Evolutionary conservation across 495 filamentous ascomycete genomes (phyloP).

Genomic region (Penicillium cataractarum): DNA sequence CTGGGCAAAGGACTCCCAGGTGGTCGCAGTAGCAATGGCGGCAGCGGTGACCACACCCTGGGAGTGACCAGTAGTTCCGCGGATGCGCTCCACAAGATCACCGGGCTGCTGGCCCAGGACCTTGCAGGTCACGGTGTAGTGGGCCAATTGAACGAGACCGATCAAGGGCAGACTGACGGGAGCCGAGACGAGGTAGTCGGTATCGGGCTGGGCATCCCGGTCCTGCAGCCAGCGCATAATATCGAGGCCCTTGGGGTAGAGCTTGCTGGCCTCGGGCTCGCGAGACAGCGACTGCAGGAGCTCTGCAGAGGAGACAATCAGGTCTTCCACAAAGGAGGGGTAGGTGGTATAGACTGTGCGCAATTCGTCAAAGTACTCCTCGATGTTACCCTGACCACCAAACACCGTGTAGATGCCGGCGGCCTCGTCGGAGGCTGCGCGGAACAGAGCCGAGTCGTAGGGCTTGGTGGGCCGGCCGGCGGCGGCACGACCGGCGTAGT

Average conservation of each 20-base stretch:
- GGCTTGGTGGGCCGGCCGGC: constrained; percentile 79
- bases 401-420: constrained; percentile 90
- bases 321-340: constrained; percentile 82
- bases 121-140: constrained; percentile 91
- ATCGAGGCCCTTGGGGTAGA: constrained; percentile 94
- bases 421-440: constrained; percentile 77
- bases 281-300: constrained; percentile 82
- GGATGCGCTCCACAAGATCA: constrained; percentile 76
- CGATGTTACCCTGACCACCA: constrained; percentile 98
- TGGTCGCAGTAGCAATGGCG: constrained; percentile 82
- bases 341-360: constrained; percentile 90
- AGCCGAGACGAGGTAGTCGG: constrained; percentile 93
- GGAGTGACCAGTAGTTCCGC: constrained; percentile 93
- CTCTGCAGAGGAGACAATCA: constrained; percentile 76
- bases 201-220: constrained; percentile 85
- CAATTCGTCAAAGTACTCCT: constrained; percentile 98
- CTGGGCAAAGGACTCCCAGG: constrained; percentile 87
- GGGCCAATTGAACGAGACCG: constrained; percentile 90
- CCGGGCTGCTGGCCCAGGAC: constrained; percentile 85
- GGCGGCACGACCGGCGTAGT: constrained; percentile 86
- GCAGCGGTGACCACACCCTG: constrained; percentile 94
- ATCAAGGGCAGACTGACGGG: constrained; percentile 97
- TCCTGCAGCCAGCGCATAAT: constrained; percentile 89
- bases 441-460: constrained; percentile 90
- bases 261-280: constrained; percentile 85